Conservation (phyloP, 345 rosid species). For the Cardiospermum halicacabum region DNA sequence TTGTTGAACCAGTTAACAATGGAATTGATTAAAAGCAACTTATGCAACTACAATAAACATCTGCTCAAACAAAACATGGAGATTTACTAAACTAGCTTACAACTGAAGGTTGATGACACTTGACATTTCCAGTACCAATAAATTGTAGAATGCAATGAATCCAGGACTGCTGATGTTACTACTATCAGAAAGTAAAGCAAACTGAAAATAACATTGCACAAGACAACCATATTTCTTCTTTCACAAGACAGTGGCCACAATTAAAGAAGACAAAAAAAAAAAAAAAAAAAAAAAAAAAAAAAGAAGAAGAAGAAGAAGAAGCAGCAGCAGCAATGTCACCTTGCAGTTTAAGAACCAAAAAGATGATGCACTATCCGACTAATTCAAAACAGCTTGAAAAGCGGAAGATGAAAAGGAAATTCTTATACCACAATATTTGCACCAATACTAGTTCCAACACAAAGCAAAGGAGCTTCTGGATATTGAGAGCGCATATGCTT, state of each 20-base stretch:
- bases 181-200: not conserved
- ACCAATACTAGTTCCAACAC: conserved; percentile 44
- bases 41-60: not conserved
- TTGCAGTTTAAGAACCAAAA: not conserved
- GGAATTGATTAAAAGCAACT: not conserved
- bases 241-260: not conserved
- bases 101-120: not conserved
- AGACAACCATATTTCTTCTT: not conserved
- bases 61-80: not conserved
- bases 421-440: conserved; percentile 38
- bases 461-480: conserved; percentile 37
- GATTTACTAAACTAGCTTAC: not conserved
- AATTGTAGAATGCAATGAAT: not conserved
- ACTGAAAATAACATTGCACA: not conserved
- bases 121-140: not conserved
- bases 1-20: not conserved
- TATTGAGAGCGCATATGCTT: conserved; percentile 21
- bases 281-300: no score
- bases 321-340: not conserved
- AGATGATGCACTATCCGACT: not conserved
- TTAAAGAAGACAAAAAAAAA: no score
- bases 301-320: no score
- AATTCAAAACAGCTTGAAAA: not conserved
- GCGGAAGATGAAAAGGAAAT: not conserved
- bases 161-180: not conserved